Evolutionary conservation across 352 stramenopile genomes (phyloP).

Genomic region (Phytophthora boehmeriae): DNA sequence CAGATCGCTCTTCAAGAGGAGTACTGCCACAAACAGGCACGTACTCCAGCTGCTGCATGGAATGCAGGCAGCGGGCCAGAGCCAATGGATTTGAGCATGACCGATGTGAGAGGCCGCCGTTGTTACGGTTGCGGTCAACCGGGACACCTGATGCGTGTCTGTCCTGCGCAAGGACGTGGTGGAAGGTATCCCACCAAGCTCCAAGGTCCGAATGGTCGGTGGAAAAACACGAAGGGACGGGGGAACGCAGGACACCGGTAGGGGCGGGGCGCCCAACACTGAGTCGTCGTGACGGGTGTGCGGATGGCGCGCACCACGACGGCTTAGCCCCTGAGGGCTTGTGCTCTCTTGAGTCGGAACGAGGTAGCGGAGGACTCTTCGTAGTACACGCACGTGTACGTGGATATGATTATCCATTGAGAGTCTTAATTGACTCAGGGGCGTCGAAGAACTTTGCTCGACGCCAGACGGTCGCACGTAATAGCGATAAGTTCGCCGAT

Average conservation of each 20-base stretch:
- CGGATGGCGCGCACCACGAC: slow-evolving; percentile 5
- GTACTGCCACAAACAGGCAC: slow-evolving; percentile 4
- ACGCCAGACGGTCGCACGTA: slow-evolving; percentile 1
- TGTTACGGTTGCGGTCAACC: slow-evolving; percentile 3
- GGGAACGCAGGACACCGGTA: slow-evolving; percentile 32
- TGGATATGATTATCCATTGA: slow-evolving; percentile 5
- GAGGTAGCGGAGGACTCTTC: slow-evolving; percentile 9
- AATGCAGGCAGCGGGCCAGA: neutral
- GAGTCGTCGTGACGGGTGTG: slow-evolving; percentile 10
- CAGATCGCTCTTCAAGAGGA: slow-evolving; percentile 7
- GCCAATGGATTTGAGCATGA: neutral
- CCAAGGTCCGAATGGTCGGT: neutral
- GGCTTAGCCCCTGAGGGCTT: slow-evolving; percentile 23
- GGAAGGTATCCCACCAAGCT: neutral
- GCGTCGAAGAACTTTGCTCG: slow-evolving; percentile 16
- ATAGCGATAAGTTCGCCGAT: slow-evolving; percentile 9
- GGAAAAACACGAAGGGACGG: slow-evolving; percentile 10
- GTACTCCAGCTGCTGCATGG: neutral
- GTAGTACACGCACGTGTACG: slow-evolving; percentile 11
- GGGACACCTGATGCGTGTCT: slow-evolving; percentile 13
- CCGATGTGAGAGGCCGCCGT: neutral
- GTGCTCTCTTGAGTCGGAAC: slow-evolving; percentile 8
- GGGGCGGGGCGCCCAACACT: slow-evolving; percentile 21
- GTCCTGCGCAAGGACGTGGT: neutral
- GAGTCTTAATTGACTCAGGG: slow-evolving; percentile 21